These are phyloP conservation scores for Graphilbum sp. DNA, from an alignment of 2,329 filamentous ascomycete species.

Conservation along the genomic window DNA sequence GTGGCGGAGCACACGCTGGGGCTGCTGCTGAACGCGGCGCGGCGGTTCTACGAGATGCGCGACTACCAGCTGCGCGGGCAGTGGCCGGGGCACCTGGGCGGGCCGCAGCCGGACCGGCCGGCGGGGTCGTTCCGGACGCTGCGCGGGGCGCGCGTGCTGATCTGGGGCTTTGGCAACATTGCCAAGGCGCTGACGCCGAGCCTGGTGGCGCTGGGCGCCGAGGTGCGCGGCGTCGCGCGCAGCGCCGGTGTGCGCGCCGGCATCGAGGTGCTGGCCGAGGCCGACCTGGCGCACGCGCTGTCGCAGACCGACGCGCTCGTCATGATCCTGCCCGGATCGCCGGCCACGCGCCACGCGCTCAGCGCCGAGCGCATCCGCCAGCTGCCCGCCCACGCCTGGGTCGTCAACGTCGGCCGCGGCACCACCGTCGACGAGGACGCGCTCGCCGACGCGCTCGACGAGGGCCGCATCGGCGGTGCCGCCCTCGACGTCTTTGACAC, in stretches of 20 bases:
- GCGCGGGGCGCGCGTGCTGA: constrained; percentile 23
- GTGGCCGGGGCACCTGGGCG: constrained; percentile 30
- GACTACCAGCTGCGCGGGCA: constrained; percentile 25
- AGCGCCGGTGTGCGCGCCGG: constrained; percentile 35
- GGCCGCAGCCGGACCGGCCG: constrained; percentile 19
- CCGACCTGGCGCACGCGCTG: constrained; percentile 21
- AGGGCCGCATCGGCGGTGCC: constrained; percentile 27
- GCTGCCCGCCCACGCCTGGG: constrained; percentile 22
- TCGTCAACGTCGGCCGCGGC: constrained; percentile 32
- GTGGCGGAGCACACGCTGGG: constrained; percentile 32
- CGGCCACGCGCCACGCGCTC: constrained; percentile 22
- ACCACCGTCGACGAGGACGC: constrained; percentile 32
- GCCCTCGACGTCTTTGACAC: constrained; percentile 30
- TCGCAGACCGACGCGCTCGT: constrained; percentile 28
- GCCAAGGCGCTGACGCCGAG: constrained; percentile 25
- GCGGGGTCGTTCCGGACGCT: constrained; percentile 26
- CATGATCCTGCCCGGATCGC: constrained; percentile 29
- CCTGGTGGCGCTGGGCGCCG: constrained; percentile 30
- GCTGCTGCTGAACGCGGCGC: constrained; percentile 20
- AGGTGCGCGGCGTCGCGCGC: constrained; percentile 42
- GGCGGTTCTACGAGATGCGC: constrained; percentile 26
- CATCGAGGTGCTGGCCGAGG: constrained; percentile 24
- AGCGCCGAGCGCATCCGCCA: constrained; percentile 20
- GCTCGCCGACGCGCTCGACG: constrained; percentile 26
- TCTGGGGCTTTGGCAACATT: constrained; percentile 35